These are phyloP conservation scores for Neurospora cerealis DNA, from an alignment of 495 filamentous ascomycete species.

Conservation along the genomic window DNA sequence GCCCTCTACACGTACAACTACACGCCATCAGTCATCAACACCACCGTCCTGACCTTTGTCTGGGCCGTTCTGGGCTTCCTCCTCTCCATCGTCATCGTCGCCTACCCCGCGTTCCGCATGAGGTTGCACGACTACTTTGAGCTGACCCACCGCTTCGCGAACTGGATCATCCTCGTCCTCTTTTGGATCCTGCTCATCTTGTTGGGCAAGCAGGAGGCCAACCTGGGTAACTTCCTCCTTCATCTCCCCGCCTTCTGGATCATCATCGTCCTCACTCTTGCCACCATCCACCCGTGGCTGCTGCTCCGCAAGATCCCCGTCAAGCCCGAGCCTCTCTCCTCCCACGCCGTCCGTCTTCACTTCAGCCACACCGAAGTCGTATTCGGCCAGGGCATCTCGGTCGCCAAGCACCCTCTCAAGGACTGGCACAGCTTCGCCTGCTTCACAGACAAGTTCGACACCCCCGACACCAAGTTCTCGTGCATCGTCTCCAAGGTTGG, in stretches of 20 bases:
- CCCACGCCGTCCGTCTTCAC: slow-evolving; percentile 60
- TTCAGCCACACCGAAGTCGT: slow-evolving; percentile 46
- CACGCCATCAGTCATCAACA: slow-evolving; percentile 8
- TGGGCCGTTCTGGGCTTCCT: slow-evolving; percentile 31
- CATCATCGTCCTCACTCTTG: slow-evolving; percentile 46
- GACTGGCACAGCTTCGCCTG: slow-evolving; percentile 80
- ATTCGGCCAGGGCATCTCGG: slow-evolving; percentile 38
- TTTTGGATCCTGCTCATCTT: slow-evolving; percentile 55
- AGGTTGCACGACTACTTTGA: slow-evolving; percentile 55
- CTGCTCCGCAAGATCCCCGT: slow-evolving; percentile 53
- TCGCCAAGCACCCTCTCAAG: slow-evolving; percentile 47
- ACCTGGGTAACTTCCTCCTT: slow-evolving; percentile 33
- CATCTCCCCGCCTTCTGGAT: slow-evolving; percentile 59
- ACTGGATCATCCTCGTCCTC: slow-evolving; percentile 50
- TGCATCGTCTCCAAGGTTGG: slow-evolving; percentile 57
- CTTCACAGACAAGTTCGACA: slow-evolving; percentile 43
- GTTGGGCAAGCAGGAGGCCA: slow-evolving; percentile 27
- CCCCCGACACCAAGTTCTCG: slow-evolving; percentile 38
- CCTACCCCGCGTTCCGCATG: slow-evolving; percentile 43
- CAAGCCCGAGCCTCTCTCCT: slow-evolving; percentile 49
- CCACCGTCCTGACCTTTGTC: slow-evolving; percentile 21
- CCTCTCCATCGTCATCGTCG: slow-evolving; percentile 30
- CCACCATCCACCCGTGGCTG: slow-evolving; percentile 58
- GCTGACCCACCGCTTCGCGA: slow-evolving; percentile 52
- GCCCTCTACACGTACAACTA: slow-evolving; percentile 37